These are phyloP conservation scores for Saccharomyces hybrid DNA, from an alignment of 1,139 yeast genomes.

Conservation along the genomic window DNA sequence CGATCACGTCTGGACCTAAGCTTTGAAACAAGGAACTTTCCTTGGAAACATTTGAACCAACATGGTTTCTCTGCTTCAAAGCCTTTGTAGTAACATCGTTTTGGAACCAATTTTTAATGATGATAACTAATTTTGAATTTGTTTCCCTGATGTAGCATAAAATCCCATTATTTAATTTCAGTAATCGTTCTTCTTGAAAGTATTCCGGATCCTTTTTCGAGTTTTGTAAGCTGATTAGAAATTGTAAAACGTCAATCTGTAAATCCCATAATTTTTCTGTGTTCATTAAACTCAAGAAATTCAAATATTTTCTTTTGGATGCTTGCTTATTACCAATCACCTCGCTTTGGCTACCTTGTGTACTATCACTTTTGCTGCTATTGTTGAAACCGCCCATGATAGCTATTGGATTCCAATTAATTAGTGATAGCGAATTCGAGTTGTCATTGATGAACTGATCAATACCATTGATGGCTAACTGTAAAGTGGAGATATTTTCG, in stretches of 20 bases:
- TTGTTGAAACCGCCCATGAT: constrained; percentile 2
- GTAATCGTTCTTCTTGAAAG: constrained; percentile 22
- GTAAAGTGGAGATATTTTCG: constrained; percentile 14
- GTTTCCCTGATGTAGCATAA: constrained; percentile 24
- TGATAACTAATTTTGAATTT: constrained; percentile 13
- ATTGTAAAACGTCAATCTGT: constrained; percentile 18
- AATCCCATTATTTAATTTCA: constrained; percentile 29
- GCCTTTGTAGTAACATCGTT: constrained; percentile 8
- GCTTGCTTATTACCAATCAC: not conserved
- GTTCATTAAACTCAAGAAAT: constrained; percentile 20
- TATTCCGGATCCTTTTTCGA: constrained; percentile 11
- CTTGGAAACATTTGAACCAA: constrained; percentile 1
- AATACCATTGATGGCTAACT: constrained; percentile 24
- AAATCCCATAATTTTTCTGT: constrained; percentile 22
- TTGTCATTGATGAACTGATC: constrained; percentile 18
- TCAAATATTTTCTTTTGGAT: constrained; percentile 6
- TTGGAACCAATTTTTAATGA: constrained; percentile 29
- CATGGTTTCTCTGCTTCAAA: constrained; percentile 1
- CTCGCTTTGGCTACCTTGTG: not conserved
- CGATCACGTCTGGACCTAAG: constrained; percentile 19
- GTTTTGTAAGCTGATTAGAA: constrained; percentile 12
- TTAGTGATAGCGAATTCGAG: constrained; percentile 2
- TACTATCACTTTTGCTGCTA: not conserved
- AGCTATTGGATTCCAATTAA: not conserved
- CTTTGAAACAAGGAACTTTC: constrained; percentile 13